phyloP scores from a whole-genome alignment of 2,329 filamentous ascomycete species.

The Moelleriella libera region DNA sequence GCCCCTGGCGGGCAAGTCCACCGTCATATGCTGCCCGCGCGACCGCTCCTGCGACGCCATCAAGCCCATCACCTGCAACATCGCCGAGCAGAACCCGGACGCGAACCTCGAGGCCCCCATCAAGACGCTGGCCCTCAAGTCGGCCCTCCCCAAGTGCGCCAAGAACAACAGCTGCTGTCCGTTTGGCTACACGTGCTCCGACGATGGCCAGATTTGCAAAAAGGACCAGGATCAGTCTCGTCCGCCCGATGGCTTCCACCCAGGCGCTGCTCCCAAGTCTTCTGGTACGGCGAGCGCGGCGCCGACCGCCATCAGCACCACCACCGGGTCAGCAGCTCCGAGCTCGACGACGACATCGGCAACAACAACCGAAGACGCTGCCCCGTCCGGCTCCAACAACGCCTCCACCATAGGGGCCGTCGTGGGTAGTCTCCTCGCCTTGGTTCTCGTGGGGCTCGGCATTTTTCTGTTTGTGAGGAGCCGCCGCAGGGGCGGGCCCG shows the following conservation, averaged over 20 bases:
- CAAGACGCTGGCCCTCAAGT: conserved; percentile 50
- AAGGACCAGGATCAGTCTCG: conserved; percentile 34
- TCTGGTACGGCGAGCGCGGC: not conserved
- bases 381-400: not conserved
- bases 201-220: conserved; percentile 30
- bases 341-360: not conserved
- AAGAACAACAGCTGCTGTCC: conserved; percentile 46
- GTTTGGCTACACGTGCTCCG: conserved; percentile 52
- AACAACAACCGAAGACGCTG: not conserved
- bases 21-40: conserved; percentile 55
- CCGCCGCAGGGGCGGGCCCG: no score
- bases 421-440: no score
- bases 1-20: conserved; percentile 47
- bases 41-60: conserved; percentile 45
- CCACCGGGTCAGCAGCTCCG: not conserved
- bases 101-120: conserved; percentile 42
- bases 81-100: conserved; percentile 44
- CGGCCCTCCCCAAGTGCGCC: conserved; percentile 43
- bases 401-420: not conserved
- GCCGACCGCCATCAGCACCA: not conserved
- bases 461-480: no score
- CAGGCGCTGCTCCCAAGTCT: not conserved
- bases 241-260: conserved; percentile 17
- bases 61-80: conserved; percentile 49
- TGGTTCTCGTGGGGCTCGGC: no score